phyloP scores from a whole-genome alignment of 2,329 filamentous ascomycete species.

The Didymella sp. region DNA sequence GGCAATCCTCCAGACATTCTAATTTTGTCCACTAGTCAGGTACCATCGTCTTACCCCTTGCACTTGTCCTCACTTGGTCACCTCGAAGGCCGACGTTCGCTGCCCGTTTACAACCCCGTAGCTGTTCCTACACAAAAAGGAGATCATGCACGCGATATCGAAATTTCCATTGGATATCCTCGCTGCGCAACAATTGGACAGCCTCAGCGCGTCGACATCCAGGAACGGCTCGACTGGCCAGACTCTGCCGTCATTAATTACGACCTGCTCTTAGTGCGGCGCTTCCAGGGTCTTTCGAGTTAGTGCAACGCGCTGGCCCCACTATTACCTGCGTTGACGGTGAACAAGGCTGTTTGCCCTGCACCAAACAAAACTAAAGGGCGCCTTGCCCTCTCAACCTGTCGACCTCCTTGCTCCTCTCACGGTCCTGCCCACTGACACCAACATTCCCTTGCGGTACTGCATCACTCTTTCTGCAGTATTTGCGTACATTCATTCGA shows the following conservation, averaged over 20 bases:
- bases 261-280: constrained; percentile 12
- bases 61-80: constrained; percentile 15
- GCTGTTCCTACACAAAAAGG: constrained; percentile 5
- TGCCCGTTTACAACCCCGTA: constrained; percentile 3
- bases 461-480: constrained; percentile 71
- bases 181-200: constrained; percentile 12
- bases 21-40: constrained; percentile 20
- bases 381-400: constrained; percentile 20
- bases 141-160: constrained; percentile 10
- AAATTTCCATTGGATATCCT: constrained; percentile 12
- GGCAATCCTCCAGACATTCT: constrained; percentile 18
- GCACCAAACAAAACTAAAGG: constrained; percentile 32
- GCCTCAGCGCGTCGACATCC: constrained; percentile 14
- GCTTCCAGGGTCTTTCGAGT: constrained; percentile 12
- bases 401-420: constrained; percentile 41
- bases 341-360: constrained; percentile 27
- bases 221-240: constrained; percentile 17
- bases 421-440: constrained; percentile 41
- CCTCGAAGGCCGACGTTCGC: constrained; percentile 12
- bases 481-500: constrained; percentile 55
- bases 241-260: constrained; percentile 23
- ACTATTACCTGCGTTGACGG: constrained; percentile 24
- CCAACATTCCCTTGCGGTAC: constrained; percentile 49
- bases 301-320: constrained; percentile 18
- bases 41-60: constrained; percentile 16